Conservation (phyloP, 2,329 filamentous ascomycete genomes). For the Bipolaris sorokiniana region DNA sequence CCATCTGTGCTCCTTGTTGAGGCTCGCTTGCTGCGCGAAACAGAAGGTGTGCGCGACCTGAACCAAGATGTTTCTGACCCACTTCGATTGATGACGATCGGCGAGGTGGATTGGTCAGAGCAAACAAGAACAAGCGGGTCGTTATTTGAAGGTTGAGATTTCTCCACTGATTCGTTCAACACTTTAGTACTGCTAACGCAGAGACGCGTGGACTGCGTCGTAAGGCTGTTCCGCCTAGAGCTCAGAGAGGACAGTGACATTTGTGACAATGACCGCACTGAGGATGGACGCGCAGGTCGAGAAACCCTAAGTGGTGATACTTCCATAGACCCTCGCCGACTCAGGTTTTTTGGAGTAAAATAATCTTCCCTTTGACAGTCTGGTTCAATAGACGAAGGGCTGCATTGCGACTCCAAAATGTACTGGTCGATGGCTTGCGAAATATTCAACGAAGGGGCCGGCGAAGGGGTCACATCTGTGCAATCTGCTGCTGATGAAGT, state of each 20-base stretch:
- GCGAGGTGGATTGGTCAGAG: constrained; percentile 19
- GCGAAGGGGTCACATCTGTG: constrained; percentile 22
- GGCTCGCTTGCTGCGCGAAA: constrained; percentile 17
- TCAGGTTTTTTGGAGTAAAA: constrained; percentile 32
- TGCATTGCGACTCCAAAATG: constrained; percentile 16
- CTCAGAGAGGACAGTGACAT: constrained; percentile 38
- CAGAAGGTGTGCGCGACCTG: constrained; percentile 23
- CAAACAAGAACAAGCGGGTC: constrained; percentile 10
- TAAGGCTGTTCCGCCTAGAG: constrained; percentile 39
- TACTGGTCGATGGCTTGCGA: constrained; percentile 26
- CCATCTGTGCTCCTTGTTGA: constrained; percentile 18
- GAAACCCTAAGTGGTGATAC: constrained; percentile 37
- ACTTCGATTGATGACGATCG: constrained; percentile 22
- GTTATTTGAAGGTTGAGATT: constrained; percentile 6
- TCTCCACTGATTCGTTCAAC: constrained; percentile 30
- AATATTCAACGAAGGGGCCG: constrained; percentile 13
- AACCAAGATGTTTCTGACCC: constrained; percentile 30
- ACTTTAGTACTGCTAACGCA: constrained; percentile 51
- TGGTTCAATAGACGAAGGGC: constrained; percentile 47
- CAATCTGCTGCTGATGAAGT: constrained; percentile 47
- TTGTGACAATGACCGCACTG: constrained; percentile 43
- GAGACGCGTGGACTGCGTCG: constrained; percentile 28
- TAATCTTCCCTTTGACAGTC: constrained; percentile 56
- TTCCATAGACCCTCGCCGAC: constrained; percentile 41
- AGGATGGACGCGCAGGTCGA: constrained; percentile 40